Conservation (phyloP, 257 asterid species). For the Solanum ahanhuiri region DNA sequence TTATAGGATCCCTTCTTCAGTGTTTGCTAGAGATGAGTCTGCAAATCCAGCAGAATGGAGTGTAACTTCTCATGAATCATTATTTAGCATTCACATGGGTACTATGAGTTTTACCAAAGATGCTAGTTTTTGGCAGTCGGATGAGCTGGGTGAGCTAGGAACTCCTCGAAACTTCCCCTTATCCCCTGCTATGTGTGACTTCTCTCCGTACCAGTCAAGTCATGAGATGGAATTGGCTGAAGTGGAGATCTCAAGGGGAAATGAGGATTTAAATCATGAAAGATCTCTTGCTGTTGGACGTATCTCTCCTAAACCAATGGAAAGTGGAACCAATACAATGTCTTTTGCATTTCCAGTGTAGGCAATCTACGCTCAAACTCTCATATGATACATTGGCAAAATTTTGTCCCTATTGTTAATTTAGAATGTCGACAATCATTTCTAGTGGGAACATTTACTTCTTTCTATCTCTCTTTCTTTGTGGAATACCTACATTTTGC, state of each 20-base stretch:
- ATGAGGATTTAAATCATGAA: neutral
- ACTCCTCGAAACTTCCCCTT: neutral
- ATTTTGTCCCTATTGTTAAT: neutral
- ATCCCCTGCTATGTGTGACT: neutral
- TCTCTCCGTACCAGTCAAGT: neutral
- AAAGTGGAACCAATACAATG: neutral
- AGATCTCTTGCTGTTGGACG: neutral
- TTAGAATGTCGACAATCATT: neutral
- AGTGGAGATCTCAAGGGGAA: neutral
- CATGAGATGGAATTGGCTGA: neutral
- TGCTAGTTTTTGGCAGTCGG: neutral
- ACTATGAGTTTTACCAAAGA: conserved; percentile 1
- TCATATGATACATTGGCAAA: neutral
- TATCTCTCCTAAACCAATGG: neutral
- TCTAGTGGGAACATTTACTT: neutral
- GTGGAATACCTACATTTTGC: neutral
- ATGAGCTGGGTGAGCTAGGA: neutral
- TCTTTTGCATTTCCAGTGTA: conserved; percentile 8
- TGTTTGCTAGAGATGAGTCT: neutral
- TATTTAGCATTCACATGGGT: conserved; percentile 3
- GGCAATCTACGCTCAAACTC: neutral
- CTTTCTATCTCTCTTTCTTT: neutral
- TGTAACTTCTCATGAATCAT: neutral
- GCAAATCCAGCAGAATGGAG: neutral
- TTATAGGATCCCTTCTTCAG: conserved; percentile 4